Percentiles rank a stretch among this genome's conserved stretches.
These are phyloP conservation scores for Boechera retrofracta DNA, from an alignment of 345 rosid species.

Conservation along the genomic window DNA sequence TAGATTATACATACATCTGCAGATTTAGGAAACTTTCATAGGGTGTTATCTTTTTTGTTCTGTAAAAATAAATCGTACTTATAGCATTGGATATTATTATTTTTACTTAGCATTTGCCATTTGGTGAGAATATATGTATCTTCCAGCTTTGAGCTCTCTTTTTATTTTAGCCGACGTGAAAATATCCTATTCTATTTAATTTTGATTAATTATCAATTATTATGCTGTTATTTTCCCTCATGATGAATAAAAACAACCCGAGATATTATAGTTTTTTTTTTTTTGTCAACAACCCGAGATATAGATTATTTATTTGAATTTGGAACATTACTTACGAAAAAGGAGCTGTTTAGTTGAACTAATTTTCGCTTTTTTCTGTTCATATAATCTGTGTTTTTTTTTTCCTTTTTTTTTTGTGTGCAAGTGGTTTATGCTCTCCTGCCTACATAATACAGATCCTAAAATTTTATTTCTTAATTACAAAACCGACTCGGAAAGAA, in stretches of 20 bases:
- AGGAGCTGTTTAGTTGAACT: slow-evolving; percentile 1
- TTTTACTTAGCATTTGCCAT: neutral
- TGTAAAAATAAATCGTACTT: slow-evolving; percentile 14
- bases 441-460: neutral
- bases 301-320: neutral
- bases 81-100: slow-evolving; percentile 15
- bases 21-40: slow-evolving; percentile 35
- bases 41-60: neutral
- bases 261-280: too few species aligned
- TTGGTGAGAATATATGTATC: neutral
- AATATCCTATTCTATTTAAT: neutral
- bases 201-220: neutral
- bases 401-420: neutral
- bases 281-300: neutral
- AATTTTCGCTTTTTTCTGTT: neutral
- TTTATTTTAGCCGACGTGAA: neutral
- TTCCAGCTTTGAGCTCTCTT: neutral
- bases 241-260: neutral
- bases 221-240: neutral
- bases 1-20: slow-evolving; percentile 33
- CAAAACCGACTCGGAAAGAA: neutral
- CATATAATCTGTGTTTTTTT: neutral
- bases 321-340: neutral
- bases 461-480: neutral
- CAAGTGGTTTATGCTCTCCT: neutral